A percentile compares a stretch with the other conserved stretches of the same genome.
These are phyloP conservation scores for Arabidopsis hybrid DNA, from an alignment of 441 rosid species.

Conservation along the genomic window DNA sequence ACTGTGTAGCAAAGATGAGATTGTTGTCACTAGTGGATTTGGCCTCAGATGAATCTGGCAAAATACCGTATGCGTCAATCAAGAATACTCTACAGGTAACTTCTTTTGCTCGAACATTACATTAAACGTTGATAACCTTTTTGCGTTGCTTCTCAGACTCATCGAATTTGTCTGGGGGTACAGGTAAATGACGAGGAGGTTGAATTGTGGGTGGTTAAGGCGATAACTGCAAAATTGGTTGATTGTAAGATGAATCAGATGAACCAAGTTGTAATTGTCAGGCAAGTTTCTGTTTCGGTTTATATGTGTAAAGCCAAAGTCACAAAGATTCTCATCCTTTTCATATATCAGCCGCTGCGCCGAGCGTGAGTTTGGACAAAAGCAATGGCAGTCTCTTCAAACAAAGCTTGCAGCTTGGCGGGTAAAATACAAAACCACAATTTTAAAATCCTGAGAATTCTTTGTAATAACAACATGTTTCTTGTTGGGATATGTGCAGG, in stretches of 20 bases:
- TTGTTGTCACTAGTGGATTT: constrained; percentile 90
- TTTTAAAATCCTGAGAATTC: neutral
- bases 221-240: constrained; percentile 77
- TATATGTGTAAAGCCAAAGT: neutral
- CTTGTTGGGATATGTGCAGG: constrained; percentile 50
- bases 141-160: constrained; percentile 35
- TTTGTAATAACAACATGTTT: neutral
- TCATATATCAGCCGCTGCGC: constrained; percentile 60
- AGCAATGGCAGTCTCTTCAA: constrained; percentile 79
- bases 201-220: constrained; percentile 91
- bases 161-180: constrained; percentile 19
- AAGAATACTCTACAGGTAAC: constrained; percentile 78
- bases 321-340: constrained; percentile 3
- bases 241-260: constrained; percentile 95
- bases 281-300: constrained; percentile 47
- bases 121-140: constrained; percentile 3
- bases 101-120: constrained; percentile 18
- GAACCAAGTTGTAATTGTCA: constrained; percentile 84
- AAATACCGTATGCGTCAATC: constrained; percentile 70
- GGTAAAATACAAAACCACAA: constrained; percentile 52
- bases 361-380: constrained; percentile 75
- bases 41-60: constrained; percentile 74
- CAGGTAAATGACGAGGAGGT: constrained; percentile 85
- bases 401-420: constrained; percentile 79
- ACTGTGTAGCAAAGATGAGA: constrained; percentile 91